phyloP scores from a whole-genome alignment of 106 monocot species.

The Acorus gramineus region DNA sequence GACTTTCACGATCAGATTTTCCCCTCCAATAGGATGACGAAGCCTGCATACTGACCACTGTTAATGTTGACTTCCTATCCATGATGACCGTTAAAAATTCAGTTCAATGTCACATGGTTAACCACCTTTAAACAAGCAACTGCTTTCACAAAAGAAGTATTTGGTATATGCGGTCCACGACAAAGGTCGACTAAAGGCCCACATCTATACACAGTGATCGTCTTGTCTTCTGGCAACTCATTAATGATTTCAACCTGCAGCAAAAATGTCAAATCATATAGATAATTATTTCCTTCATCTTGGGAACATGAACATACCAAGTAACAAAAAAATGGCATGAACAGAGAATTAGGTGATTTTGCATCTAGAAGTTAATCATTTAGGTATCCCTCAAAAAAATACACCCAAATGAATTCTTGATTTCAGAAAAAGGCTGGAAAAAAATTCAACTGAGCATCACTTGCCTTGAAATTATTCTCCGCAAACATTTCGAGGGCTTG shows the following conservation, averaged over 20 bases:
- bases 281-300: no score
- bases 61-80: no score
- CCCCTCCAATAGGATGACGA: constrained; percentile 99
- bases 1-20: constrained; percentile 83
- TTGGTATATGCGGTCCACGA: constrained; percentile 97
- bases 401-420: not conserved
- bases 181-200: constrained; percentile 97
- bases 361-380: no score
- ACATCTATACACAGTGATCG: constrained; percentile 98
- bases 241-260: constrained; percentile 95
- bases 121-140: constrained; percentile 94
- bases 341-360: not conserved
- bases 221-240: constrained; percentile 89
- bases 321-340: not conserved
- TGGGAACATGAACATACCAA: not conserved
- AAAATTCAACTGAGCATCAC: not conserved
- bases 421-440: not conserved
- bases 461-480: constrained; percentile 94
- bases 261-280: no score
- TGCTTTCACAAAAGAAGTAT: constrained; percentile 96
- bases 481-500: constrained; percentile 92
- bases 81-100: no score
- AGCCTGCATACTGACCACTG: constrained; percentile 32
- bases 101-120: no score
- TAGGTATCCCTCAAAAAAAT: not conserved